Evolutionary conservation across 1,284 basidiomycete genomes (phyloP).

Genomic region (Ustilago shanxiensis): DNA sequence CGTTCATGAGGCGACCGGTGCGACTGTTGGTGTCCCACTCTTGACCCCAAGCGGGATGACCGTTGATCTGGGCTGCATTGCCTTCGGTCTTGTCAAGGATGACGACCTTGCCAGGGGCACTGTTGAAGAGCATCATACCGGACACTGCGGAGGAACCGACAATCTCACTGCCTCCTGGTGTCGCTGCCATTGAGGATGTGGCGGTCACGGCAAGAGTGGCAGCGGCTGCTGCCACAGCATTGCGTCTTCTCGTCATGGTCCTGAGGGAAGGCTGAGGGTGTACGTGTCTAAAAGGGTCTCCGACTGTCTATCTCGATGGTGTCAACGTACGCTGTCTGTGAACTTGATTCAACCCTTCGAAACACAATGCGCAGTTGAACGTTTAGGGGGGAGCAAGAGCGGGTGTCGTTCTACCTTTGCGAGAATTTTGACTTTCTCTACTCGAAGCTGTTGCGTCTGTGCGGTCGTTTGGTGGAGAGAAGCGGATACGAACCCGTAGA

Average conservation of each 20-base stretch:
- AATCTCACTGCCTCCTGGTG: slow-evolving; percentile 50
- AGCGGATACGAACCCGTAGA: background rate
- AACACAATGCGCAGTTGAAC: too few species aligned
- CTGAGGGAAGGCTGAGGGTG: background rate
- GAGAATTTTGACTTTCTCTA: background rate
- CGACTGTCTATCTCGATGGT: too few species aligned
- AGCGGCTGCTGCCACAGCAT: slow-evolving; percentile 22
- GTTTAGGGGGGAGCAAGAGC: too few species aligned
- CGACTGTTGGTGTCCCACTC: slow-evolving; percentile 54
- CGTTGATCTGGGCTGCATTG: slow-evolving; percentile 57
- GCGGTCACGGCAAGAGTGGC: slow-evolving; percentile 23
- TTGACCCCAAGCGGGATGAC: slow-evolving; percentile 58
- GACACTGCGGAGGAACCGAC: slow-evolving; percentile 56
- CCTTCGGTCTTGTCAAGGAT: slow-evolving; percentile 71
- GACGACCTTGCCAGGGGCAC: slow-evolving; percentile 62
- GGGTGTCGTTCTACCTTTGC: background rate
- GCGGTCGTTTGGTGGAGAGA: background rate
- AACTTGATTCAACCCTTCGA: too few species aligned
- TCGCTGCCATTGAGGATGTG: slow-evolving; percentile 36
- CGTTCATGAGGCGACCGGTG: slow-evolving; percentile 57
- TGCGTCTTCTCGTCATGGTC: slow-evolving; percentile 23
- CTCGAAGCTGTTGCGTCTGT: background rate
- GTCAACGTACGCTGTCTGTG: background rate
- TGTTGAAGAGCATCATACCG: slow-evolving; percentile 65
- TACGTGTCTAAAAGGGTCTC: background rate